A percentile compares a stretch with the other conserved stretches of the same genome.
Evolutionary conservation across 2,329 filamentous ascomycete genomes (phyloP).

Genomic region (Epichloe baconii): DNA sequence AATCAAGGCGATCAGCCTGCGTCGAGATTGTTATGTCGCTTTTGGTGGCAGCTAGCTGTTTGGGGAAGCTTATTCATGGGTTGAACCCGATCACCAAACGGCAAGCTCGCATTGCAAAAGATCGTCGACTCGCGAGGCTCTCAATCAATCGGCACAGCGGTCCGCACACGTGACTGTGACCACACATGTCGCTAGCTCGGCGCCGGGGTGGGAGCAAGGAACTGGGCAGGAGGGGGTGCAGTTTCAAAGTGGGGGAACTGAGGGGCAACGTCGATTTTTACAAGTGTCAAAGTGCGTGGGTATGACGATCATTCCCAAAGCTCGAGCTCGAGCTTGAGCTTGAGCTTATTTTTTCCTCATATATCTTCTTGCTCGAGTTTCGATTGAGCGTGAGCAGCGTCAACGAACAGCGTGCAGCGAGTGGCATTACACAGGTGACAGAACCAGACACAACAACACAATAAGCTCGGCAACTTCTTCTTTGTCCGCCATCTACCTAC

Average conservation of each 20-base stretch:
- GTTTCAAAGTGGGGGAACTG: constrained; percentile 1
- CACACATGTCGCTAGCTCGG: not conserved
- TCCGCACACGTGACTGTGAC: not conserved
- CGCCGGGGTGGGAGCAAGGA: too few species aligned
- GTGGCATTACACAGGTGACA: not conserved
- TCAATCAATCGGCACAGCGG: not conserved
- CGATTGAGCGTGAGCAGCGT: not conserved
- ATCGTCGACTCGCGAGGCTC: not conserved
- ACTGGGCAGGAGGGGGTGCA: not conserved
- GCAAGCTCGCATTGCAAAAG: not conserved
- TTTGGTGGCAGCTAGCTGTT: too few species aligned
- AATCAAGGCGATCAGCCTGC: not conserved
- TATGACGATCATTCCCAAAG: not conserved
- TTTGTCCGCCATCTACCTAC: not conserved
- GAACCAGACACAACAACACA: not conserved
- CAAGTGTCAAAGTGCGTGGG: not conserved
- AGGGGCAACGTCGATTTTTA: not conserved
- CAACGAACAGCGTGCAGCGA: not conserved
- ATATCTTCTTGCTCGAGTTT: too few species aligned
- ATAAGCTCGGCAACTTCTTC: too few species aligned
- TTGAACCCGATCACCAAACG: not conserved
- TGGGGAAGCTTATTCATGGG: not conserved
- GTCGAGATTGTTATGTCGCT: too few species aligned
- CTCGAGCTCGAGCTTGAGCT: not conserved
- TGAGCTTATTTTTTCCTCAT: not conserved